These are phyloP conservation scores for Linnemannia hyalina DNA, from an alignment of 192 early-diverging fungal genomes.

Conservation along the genomic window DNA sequence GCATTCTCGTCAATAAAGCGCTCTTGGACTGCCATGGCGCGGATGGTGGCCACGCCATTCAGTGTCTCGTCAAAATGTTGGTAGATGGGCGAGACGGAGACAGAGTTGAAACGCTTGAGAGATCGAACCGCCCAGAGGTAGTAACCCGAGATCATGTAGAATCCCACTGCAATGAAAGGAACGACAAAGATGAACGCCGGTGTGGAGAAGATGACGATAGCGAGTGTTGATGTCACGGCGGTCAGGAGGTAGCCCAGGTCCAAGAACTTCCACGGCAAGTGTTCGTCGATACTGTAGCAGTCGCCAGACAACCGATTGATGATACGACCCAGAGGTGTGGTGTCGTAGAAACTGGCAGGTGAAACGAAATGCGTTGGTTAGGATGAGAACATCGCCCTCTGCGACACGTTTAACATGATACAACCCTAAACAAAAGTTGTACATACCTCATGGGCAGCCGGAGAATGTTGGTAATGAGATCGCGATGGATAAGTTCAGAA, in stretches of 20 bases:
- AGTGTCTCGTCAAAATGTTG: slow-evolving; percentile 50
- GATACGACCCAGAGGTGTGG: slow-evolving; percentile 37
- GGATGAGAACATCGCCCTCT: background rate
- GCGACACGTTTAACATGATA: background rate
- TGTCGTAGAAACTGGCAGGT: slow-evolving; percentile 34
- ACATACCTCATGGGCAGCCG: slow-evolving; percentile 69
- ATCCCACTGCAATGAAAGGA: slow-evolving; percentile 17
- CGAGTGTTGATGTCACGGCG: slow-evolving; percentile 27
- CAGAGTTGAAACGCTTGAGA: slow-evolving; percentile 60
- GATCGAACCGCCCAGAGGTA: slow-evolving; percentile 47
- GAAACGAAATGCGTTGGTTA: background rate
- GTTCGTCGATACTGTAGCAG: slow-evolving; percentile 37
- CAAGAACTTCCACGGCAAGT: slow-evolving; percentile 58
- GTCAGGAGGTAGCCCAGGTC: slow-evolving; percentile 18
- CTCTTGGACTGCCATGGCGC: slow-evolving; percentile 33
- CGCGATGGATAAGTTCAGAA: slow-evolving; percentile 35
- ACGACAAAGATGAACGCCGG: slow-evolving; percentile 29
- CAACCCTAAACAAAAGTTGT: slow-evolving; percentile 56
- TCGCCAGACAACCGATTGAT: slow-evolving; percentile 43
- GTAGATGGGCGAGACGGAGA: slow-evolving; percentile 39
- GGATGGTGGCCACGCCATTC: slow-evolving; percentile 42
- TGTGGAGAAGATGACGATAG: slow-evolving; percentile 58
- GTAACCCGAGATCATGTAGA: slow-evolving; percentile 21
- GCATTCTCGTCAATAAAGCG: slow-evolving; percentile 40
- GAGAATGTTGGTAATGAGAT: slow-evolving; percentile 56